Evolutionary conservation across 2,329 filamentous ascomycete genomes (phyloP), one percentile per base, ranked within the genome.

Genomic region (Talaromyces sp.): DNA sequence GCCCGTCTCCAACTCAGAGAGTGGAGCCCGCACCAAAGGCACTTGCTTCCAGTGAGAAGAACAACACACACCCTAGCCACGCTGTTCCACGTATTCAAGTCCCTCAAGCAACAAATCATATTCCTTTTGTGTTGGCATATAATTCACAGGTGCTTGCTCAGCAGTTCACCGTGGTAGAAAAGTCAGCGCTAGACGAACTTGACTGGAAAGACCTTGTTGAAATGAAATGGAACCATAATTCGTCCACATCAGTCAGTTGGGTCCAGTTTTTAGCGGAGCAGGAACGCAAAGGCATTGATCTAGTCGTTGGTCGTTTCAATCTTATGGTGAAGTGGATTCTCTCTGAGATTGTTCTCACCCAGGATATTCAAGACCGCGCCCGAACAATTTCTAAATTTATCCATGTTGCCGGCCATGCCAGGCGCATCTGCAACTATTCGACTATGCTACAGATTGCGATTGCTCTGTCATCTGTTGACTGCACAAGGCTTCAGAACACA

Each of bases 161-260:
- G 68, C 86, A 89, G 68, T 80, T 89, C 62, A 88, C 85, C 1
- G 76, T 89, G 63, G 81, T 89, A 51, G 86, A 89, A 68, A 86
- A 87, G 72, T 86, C 87, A 58, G 86, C 86, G 1, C 72, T 89
- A 30, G 85, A 85, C 63, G 86, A 88, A 67, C 82, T 89, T 60
- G 85, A 88, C 67, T 89, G 86, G 86, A 84, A 83, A 67, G 86
- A 88, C 65, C 74, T 89, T 33, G 84, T 89, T 57, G 83, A 87
- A 57, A 82, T 88, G 75, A 82, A 80, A 64, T 88, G 85, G 85
- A 83, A 82, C 67, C 85, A 81, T 61, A 79, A 79, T 3, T 81
- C 82, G 3, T 79, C 80, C 6, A 74, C 77, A 27, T 79, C 82
- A 18, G 74, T 79, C 16, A 83, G 85, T 67, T 89, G 86, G 86